phyloP scores from a whole-genome alignment of 2,329 filamentous ascomycete species.

The Monosporascus sp. region DNA sequence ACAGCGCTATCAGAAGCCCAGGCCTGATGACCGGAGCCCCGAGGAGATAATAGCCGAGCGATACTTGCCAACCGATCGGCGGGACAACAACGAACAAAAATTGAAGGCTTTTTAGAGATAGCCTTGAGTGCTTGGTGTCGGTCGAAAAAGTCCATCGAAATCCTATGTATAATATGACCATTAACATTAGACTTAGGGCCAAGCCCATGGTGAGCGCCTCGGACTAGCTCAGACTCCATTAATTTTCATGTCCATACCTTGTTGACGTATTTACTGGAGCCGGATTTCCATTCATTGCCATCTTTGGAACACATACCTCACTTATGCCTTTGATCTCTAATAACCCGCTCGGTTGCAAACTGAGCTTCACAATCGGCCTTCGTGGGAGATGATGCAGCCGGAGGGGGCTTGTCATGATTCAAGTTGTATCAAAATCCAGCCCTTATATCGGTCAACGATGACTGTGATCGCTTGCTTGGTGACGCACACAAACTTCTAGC shows the following conservation, averaged over 20 bases:
- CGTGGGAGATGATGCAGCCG: no score
- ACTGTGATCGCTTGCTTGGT: no score
- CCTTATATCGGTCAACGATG: no score
- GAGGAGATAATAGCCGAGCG: constrained; percentile 29
- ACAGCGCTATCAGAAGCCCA: constrained; percentile 43
- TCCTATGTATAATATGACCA: background rate
- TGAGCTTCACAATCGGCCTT: no score
- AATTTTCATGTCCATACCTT: background rate
- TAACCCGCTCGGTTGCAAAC: no score
- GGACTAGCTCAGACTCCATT: background rate
- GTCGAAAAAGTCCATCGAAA: background rate
- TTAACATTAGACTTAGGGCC: background rate
- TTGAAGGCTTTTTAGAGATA: constrained; percentile 30
- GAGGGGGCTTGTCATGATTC: no score
- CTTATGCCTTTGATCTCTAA: no score
- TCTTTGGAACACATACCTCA: no score
- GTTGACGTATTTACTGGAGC: background rate
- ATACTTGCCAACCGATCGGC: constrained; percentile 26
- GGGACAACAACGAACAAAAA: constrained; percentile 30
- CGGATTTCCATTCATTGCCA: no score
- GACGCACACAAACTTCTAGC: no score
- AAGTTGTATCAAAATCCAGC: no score
- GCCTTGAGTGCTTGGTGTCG: background rate
- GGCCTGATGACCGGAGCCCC: constrained; percentile 33
- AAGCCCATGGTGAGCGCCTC: background rate